Percentiles rank a stretch among this genome's conserved stretches.
phyloP scores from a whole-genome alignment of 345 rosid species.

The Draba incana region DNA sequence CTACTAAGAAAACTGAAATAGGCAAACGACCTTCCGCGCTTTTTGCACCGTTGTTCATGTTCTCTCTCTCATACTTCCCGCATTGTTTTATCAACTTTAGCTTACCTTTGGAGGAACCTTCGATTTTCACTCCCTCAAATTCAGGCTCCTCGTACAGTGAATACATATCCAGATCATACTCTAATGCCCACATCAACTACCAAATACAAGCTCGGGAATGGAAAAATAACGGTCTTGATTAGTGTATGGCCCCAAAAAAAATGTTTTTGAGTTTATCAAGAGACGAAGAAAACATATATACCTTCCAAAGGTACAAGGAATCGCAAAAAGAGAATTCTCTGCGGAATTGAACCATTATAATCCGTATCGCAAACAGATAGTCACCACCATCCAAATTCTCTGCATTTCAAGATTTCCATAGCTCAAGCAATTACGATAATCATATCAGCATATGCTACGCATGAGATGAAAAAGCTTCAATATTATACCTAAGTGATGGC shows the following conservation, averaged over 20 bases:
- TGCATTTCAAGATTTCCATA: conserved; percentile 37
- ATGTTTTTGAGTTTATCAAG: neutral
- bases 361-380: conserved; percentile 92
- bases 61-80: conserved; percentile 91
- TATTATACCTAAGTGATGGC: conserved; percentile 85
- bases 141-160: conserved; percentile 69
- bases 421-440: neutral
- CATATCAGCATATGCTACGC: neutral
- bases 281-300: conserved; percentile 38
- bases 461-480: conserved; percentile 19
- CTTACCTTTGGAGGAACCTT: conserved; percentile 60
- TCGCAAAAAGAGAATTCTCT: conserved; percentile 96
- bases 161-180: conserved; percentile 86
- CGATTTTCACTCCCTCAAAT: conserved; percentile 47
- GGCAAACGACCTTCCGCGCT: conserved; percentile 75
- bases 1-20: conserved; percentile 91
- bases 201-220: conserved; percentile 7
- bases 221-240: conserved; percentile 10
- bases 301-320: conserved; percentile 99
- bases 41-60: conserved; percentile 62
- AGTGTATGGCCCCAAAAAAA: neutral
- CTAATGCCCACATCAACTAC: conserved; percentile 99
- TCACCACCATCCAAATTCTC: conserved; percentile 96
- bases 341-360: conserved; percentile 96
- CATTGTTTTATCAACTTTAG: conserved; percentile 64